Conservation (phyloP, 805 yeast species). For the Saccharomycopsis babjevae region DNA sequence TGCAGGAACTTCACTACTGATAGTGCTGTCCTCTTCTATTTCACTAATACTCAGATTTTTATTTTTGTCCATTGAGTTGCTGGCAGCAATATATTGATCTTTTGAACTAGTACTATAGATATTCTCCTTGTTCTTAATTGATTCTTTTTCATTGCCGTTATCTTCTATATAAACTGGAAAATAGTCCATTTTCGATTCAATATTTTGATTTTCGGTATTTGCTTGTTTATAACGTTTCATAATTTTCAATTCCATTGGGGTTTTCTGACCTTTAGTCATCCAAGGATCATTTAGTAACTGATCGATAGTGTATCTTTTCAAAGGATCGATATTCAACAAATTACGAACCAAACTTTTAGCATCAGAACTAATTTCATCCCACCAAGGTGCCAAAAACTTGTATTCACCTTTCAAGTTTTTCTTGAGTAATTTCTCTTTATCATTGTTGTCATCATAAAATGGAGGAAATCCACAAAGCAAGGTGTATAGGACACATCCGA, state of each 20-base stretch:
- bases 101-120: background rate
- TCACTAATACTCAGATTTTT: background rate
- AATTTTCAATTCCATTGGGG: background rate
- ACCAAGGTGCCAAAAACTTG: constrained; percentile 75
- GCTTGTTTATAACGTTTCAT: background rate
- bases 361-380: constrained; percentile 69
- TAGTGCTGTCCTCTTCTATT: background rate
- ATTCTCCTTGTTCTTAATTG: background rate
- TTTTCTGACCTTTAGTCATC: constrained; percentile 24
- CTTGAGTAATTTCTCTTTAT: constrained; percentile 47
- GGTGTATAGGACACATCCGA: constrained; percentile 63
- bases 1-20: background rate
- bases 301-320: constrained; percentile 54
- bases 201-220: background rate
- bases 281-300: constrained; percentile 66
- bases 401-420: constrained; percentile 66
- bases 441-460: constrained; percentile 57
- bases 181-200: constrained; percentile 3
- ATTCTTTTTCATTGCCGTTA: background rate
- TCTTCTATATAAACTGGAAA: constrained; percentile 8
- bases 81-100: background rate
- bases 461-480: constrained; percentile 68
- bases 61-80: background rate
- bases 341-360: constrained; percentile 61
- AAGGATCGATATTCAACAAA: constrained; percentile 61